These are phyloP conservation scores for Liriodendron chinense DNA, from an alignment of 164 flowering plant species.

Conservation along the genomic window DNA sequence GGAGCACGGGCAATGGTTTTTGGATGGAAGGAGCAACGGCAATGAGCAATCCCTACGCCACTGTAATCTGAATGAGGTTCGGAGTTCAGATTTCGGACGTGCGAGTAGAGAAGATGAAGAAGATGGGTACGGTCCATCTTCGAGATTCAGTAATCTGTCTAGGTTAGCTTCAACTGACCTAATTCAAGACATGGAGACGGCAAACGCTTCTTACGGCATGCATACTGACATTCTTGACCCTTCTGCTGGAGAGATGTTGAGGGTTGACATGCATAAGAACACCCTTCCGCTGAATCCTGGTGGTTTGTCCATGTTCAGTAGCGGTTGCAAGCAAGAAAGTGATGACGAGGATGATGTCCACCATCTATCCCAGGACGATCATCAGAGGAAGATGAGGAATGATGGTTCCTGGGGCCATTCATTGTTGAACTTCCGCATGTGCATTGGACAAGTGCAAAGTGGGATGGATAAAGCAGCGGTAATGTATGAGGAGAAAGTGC, in stretches of 20 bases:
- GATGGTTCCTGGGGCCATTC: slow-evolving; percentile 51
- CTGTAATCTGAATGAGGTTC: slow-evolving; percentile 37
- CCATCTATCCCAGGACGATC: slow-evolving; percentile 28
- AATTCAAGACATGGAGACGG: slow-evolving; percentile 42
- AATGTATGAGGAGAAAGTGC: slow-evolving; percentile 48
- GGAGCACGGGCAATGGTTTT: slow-evolving; percentile 36
- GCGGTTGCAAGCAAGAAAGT: slow-evolving; percentile 49
- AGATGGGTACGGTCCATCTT: slow-evolving; percentile 7
- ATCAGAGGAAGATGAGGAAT: slow-evolving; percentile 53
- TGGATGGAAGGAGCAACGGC: slow-evolving; percentile 26
- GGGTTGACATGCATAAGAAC: slow-evolving; percentile 26
- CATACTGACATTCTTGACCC: slow-evolving; percentile 36
- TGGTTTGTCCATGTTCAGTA: slow-evolving; percentile 41
- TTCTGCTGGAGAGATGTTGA: slow-evolving; percentile 39
- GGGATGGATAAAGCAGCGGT: slow-evolving; percentile 43
- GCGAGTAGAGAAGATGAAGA: slow-evolving; percentile 21
- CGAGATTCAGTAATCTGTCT: slow-evolving; percentile 26
- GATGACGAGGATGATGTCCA: slow-evolving; percentile 34
- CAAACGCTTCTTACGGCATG: slow-evolving; percentile 32
- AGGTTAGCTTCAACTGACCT: slow-evolving; percentile 42
- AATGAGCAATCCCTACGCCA: slow-evolving; percentile 33
- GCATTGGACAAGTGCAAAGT: slow-evolving; percentile 43
- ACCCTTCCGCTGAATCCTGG: slow-evolving; percentile 16
- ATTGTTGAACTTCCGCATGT: slow-evolving; percentile 33
- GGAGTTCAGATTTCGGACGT: slow-evolving; percentile 21